Conservation (phyloP, 2,329 filamentous ascomycete species). For the Lecanosticta acicola region DNA sequence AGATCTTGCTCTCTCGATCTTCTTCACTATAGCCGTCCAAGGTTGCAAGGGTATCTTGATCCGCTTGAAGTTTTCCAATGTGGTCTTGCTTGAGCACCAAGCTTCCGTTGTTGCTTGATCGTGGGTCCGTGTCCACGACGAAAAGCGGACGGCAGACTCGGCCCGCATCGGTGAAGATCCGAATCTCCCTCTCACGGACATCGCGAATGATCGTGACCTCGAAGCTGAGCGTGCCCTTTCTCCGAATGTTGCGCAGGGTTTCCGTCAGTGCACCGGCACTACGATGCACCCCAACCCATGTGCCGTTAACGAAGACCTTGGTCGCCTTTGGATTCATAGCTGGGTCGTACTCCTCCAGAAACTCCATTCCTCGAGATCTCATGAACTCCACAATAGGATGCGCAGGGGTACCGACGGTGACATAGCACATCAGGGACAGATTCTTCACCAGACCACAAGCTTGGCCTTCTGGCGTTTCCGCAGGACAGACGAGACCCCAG, state of each 20-base stretch:
- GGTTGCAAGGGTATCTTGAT: conserved; percentile 51
- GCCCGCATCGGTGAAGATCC: conserved; percentile 95
- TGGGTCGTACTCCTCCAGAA: conserved; percentile 79
- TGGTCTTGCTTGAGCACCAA: conserved; percentile 82
- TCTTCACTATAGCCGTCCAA: conserved; percentile 50
- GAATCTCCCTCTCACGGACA: conserved; percentile 95
- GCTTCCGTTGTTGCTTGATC: conserved; percentile 67
- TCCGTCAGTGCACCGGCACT: conserved; percentile 80
- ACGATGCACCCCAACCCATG: conserved; percentile 93
- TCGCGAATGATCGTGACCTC: conserved; percentile 94
- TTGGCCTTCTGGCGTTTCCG: conserved; percentile 96
- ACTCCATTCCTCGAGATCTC: conserved; percentile 91
- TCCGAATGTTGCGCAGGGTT: conserved; percentile 34
- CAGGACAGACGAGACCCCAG: conserved; percentile 95
- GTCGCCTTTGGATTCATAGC: conserved; percentile 76
- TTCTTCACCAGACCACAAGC: conserved; percentile 99
- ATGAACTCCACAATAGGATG: conserved; percentile 92
- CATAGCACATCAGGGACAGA: conserved; percentile 93
- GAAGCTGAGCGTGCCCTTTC: conserved; percentile 76
- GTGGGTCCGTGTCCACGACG: conserved; percentile 79
- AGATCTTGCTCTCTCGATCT: conserved; percentile 56
- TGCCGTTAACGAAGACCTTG: conserved; percentile 96
- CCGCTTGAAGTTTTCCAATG: conserved; percentile 68
- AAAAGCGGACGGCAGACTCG: conserved; percentile 91
- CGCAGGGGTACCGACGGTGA: conserved; percentile 88